A percentile compares a stretch with the other conserved stretches of the same genome.
Evolutionary conservation across 768 basidiomycete genomes (phyloP).

Genomic region (Xerocomellus amylosporus): DNA sequence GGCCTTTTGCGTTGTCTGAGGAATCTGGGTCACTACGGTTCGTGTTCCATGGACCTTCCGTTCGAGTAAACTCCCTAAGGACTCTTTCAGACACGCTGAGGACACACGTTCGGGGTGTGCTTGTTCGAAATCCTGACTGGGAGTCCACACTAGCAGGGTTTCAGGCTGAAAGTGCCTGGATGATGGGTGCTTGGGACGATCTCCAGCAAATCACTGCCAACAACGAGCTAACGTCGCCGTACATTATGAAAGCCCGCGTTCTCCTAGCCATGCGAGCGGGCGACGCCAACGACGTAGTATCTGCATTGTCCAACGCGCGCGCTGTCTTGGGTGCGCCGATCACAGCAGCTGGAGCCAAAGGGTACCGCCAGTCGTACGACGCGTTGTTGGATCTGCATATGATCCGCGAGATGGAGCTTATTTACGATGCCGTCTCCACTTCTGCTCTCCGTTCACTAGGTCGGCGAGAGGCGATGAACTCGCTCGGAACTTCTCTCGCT

Average conservation of each 20-base stretch:
- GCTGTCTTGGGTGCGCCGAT: constrained; percentile 75
- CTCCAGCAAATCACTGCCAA: constrained; percentile 60
- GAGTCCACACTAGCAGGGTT: constrained; percentile 71
- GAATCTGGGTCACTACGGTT: constrained; percentile 96
- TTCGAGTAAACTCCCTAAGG: background rate
- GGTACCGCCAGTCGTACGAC: constrained; percentile 86
- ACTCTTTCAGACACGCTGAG: constrained; percentile 75
- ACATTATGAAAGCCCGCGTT: constrained; percentile 73
- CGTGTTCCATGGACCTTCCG: constrained; percentile 25
- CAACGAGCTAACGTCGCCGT: constrained; percentile 50
- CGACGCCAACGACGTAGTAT: constrained; percentile 42
- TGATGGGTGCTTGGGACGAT: constrained; percentile 90
- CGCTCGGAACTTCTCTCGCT: constrained; percentile 42
- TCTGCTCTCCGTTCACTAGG: constrained; percentile 42
- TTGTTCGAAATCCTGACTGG: constrained; percentile 86
- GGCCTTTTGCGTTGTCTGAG: constrained; percentile 88
- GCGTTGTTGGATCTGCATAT: constrained; percentile 82
- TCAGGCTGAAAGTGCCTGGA: constrained; percentile 93
- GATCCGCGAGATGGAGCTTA: constrained; percentile 79
- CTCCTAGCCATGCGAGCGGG: constrained; percentile 74
- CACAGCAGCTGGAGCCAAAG: constrained; percentile 71
- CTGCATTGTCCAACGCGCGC: constrained; percentile 63
- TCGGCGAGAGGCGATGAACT: constrained; percentile 40
- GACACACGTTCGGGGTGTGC: constrained; percentile 90
- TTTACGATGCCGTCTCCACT: constrained; percentile 43